A percentile compares a stretch with the other conserved stretches of the same genome.
Conservation (phyloP, 495 filamentous ascomycete species). For the Podospora pseudocomata region DNA sequence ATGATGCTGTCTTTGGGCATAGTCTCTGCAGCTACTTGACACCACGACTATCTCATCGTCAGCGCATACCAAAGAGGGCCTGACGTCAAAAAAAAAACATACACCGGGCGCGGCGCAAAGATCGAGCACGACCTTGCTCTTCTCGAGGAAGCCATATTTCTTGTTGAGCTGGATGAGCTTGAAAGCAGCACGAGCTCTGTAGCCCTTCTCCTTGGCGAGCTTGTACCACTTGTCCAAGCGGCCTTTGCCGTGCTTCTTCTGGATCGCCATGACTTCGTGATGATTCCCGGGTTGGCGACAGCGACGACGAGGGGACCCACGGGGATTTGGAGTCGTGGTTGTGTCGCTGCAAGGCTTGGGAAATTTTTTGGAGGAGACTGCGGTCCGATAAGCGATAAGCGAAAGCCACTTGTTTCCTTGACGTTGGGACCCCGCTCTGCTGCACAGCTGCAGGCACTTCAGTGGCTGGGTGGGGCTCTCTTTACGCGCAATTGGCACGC, state of each 20-base stretch:
- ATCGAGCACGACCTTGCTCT: slow-evolving; percentile 92
- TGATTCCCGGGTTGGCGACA: slow-evolving; percentile 16
- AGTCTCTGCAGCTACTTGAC: slow-evolving; percentile 92
- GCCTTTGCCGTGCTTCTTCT: slow-evolving; percentile 99
- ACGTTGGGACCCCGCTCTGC: neutral
- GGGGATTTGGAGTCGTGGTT: neutral
- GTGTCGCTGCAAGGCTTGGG: neutral
- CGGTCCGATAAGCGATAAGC: slow-evolving; percentile 32
- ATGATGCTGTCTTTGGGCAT: slow-evolving; percentile 91
- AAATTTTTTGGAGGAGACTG: slow-evolving; percentile 24
- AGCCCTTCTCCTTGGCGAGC: slow-evolving; percentile 96
- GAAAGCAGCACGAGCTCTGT: slow-evolving; percentile 93
- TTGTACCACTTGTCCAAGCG: slow-evolving; percentile 93
- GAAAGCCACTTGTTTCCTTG: neutral
- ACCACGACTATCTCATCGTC: slow-evolving; percentile 67
- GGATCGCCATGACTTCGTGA: slow-evolving; percentile 72
- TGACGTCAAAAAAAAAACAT: slow-evolving; percentile 36
- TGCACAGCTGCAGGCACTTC: slow-evolving; percentile 5
- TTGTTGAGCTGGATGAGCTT: slow-evolving; percentile 98
- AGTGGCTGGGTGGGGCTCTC: neutral
- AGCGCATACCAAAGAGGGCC: neutral
- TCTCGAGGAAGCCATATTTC: slow-evolving; percentile 96
- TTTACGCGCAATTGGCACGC: slow-evolving; percentile 18
- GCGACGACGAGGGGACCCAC: slow-evolving; percentile 3
- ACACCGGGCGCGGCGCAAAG: slow-evolving; percentile 95